Base-by-base conservation (phyloP, 306 rosid species). In the Elaeagnus macrophylla region DNA sequence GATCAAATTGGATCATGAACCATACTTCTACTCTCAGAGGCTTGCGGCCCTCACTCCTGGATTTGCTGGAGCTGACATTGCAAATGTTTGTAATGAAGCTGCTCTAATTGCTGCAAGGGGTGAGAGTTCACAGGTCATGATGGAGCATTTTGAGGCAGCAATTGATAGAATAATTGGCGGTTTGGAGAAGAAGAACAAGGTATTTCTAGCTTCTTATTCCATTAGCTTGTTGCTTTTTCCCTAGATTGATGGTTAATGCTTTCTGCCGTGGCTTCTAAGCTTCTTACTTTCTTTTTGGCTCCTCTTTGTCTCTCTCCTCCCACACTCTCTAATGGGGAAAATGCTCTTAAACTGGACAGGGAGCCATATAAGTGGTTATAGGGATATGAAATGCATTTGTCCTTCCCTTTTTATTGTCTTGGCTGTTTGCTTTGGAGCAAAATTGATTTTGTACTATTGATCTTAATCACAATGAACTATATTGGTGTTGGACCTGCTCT, bases 51-150 rank as follows among this genome's bases (percentile, higher is more conserved):
- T 86, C 39, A 91, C 96, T n/a, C 97, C 97, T 39, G 97, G 97
- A 59, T 86, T 91, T 82, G 95, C 96, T 20, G 97, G 97, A 64
- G 97, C 97, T n/a, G 97, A 86, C 79, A 91, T 91, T 75, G 96
- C 97, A 46, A 91, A 91, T 78, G 95, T 91, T 36, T 86, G 96
- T 69, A 91, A 91, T 35, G 97, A 91, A 78, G 97, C 89, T 73
- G 97, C 97, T 42, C 68, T 91, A 50, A 82, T 91, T 78, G 97
- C 97, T 69, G 97, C 97, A 25, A 86, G 97, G 62, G 11, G 19
- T 62, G 95, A 84, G 49, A 60, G 72, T 67, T 36, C 72, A 20
- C 69, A 64, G 68, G 83, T 91, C 65, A 78, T 79, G 42, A 82
- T 91, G 96, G 52, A 72, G 6, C 80, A 91, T 78, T 91, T 91